Percentiles rank a stretch among this genome's conserved stretches.
Evolutionary conservation across 768 basidiomycete species (phyloP).

Genomic region (Leccinellum rugosiceps): DNA sequence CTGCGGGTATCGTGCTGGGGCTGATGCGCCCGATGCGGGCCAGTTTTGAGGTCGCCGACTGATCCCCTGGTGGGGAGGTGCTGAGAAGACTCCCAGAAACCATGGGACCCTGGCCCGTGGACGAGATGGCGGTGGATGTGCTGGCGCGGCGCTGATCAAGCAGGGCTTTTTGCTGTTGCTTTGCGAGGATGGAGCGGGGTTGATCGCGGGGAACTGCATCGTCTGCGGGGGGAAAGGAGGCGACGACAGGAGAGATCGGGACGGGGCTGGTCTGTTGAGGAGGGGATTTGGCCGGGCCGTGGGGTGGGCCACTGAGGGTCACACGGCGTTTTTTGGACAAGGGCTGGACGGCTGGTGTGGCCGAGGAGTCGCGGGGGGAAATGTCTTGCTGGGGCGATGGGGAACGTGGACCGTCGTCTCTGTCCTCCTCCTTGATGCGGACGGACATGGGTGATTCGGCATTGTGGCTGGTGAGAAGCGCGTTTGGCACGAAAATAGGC

Average conservation of each 20-base stretch:
- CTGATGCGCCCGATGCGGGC: slow-evolving; percentile 37
- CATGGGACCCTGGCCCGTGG: slow-evolving; percentile 26
- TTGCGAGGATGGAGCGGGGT: slow-evolving; percentile 53
- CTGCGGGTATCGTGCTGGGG: slow-evolving; percentile 29
- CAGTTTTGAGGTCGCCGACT: slow-evolving; percentile 28
- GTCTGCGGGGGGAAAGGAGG: slow-evolving; percentile 58
- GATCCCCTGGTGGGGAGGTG: slow-evolving; percentile 21
- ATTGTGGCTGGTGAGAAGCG: slow-evolving; percentile 20
- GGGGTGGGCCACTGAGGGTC: slow-evolving; percentile 56
- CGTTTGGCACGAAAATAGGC: slow-evolving; percentile 6
- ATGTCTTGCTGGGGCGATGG: slow-evolving; percentile 21
- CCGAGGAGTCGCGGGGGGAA: slow-evolving; percentile 19
- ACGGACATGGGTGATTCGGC: slow-evolving; percentile 42
- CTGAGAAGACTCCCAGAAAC: slow-evolving; percentile 25
- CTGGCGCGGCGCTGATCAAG: slow-evolving; percentile 70
- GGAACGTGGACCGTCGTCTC: slow-evolving; percentile 41
- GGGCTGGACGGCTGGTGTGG: slow-evolving; percentile 42
- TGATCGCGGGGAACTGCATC: slow-evolving; percentile 45
- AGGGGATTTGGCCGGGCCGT: slow-evolving; percentile 34
- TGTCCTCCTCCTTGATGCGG: slow-evolving; percentile 65
- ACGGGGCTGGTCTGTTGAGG: slow-evolving; percentile 46
- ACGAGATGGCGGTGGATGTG: slow-evolving; percentile 38
- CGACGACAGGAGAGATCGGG: slow-evolving; percentile 64
- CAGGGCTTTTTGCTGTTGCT: slow-evolving; percentile 69
- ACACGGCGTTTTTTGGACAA: slow-evolving; percentile 63